These are phyloP conservation scores for Benincasa hispida DNA, from an alignment of 306 rosid genomes.

Conservation along the genomic window DNA sequence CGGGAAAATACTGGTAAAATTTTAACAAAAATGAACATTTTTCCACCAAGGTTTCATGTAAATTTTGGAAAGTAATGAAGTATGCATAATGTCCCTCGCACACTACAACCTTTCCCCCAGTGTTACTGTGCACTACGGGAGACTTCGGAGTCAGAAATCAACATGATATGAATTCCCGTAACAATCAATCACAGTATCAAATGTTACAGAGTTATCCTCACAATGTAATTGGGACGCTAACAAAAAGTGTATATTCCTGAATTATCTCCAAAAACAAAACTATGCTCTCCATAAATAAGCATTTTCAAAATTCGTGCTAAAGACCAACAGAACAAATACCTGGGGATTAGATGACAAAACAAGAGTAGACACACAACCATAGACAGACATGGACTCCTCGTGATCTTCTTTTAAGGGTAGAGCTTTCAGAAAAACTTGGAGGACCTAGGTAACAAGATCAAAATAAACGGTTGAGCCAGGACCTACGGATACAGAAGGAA, in stretches of 20 bases:
- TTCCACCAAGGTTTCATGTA: neutral
- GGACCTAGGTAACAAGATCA: slow-evolving; percentile 54
- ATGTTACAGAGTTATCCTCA: neutral
- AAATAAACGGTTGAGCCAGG: neutral
- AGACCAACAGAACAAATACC: slow-evolving; percentile 29
- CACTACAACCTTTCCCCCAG: neutral
- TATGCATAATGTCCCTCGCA: too few species aligned
- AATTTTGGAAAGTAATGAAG: too few species aligned
- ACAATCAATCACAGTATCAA: neutral
- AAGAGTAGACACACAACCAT: slow-evolving; percentile 65
- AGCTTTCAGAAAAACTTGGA: slow-evolving; percentile 75
- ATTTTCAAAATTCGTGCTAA: neutral
- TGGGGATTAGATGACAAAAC: slow-evolving; percentile 82
- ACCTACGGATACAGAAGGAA: neutral
- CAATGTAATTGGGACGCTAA: neutral
- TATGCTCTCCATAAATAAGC: neutral
- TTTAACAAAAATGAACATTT: neutral
- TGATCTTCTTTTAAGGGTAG: slow-evolving; percentile 95
- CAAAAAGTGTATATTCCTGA: neutral
- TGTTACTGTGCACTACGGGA: neutral
- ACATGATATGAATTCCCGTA: neutral
- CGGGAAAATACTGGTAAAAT: neutral
- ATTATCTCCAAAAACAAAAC: neutral
- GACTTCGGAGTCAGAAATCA: neutral
- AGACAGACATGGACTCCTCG: slow-evolving; percentile 90